A percentile compares a stretch with the other conserved stretches of the same genome.
These are phyloP conservation scores for Hypoxylon sp. DNA, from an alignment of 2,329 filamentous ascomycete genomes.

Conservation along the genomic window DNA sequence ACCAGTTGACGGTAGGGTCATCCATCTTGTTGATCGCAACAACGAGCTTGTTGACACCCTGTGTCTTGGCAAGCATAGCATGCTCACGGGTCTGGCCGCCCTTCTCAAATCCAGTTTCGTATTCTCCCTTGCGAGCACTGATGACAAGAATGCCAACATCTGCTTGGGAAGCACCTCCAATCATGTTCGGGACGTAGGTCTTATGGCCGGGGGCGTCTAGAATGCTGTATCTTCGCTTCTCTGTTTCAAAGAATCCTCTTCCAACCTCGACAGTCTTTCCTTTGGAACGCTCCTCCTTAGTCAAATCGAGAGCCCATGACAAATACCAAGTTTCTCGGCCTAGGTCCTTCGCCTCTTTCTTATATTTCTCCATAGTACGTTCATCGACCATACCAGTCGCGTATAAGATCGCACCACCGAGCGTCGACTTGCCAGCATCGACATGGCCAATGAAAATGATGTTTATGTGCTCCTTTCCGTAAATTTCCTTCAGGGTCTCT, in stretches of 20 bases:
- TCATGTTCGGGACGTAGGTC: conserved; percentile 98
- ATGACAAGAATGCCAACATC: conserved; percentile 97
- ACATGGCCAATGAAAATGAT: conserved; percentile 99
- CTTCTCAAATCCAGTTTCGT: conserved; percentile 97
- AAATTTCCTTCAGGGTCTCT: conserved; percentile 90
- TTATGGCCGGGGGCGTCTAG: conserved; percentile 98
- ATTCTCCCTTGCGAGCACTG: conserved; percentile 96
- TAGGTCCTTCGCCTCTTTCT: conserved; percentile 94
- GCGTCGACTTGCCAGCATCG: conserved; percentile 96
- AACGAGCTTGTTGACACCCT: conserved; percentile 96
- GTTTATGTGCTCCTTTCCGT: conserved; percentile 93
- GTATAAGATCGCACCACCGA: conserved; percentile 94
- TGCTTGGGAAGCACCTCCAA: conserved; percentile 92
- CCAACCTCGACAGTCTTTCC: conserved; percentile 99
- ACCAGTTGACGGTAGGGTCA: conserved; percentile 96
- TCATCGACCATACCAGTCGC: conserved; percentile 99
- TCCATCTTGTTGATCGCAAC: conserved; percentile 99
- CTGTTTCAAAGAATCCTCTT: conserved; percentile 95
- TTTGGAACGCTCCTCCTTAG: conserved; percentile 95
- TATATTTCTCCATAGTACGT: conserved; percentile 98
- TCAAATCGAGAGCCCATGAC: conserved; percentile 97
- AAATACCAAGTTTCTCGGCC: conserved; percentile 99
- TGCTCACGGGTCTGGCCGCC: conserved; percentile 58
- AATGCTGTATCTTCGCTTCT: conserved; percentile 96
- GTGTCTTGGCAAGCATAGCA: conserved; percentile 97